Conservation (phyloP, 1,284 basidiomycete species). For the Mycena citricolor region DNA sequence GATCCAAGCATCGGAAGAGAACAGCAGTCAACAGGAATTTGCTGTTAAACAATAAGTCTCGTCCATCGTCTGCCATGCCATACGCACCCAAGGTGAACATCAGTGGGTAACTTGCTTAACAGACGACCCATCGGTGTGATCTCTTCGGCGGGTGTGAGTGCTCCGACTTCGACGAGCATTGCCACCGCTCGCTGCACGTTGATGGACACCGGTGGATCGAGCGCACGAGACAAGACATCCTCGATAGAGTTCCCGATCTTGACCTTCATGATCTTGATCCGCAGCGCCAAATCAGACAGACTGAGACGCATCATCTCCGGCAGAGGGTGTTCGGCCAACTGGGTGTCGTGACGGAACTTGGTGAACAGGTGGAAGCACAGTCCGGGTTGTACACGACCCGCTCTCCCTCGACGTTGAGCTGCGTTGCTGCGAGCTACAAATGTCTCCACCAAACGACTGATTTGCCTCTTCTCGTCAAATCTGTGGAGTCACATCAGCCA, state of each 20-base stretch:
- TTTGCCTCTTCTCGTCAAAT: constrained; percentile 97
- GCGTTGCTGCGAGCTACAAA: constrained; percentile 95
- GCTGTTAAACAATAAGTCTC: constrained; percentile 4
- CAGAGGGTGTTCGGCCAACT: constrained; percentile 89
- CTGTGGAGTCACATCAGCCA: constrained; percentile 38
- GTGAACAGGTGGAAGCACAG: constrained; percentile 98
- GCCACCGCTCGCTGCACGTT: constrained; percentile 94
- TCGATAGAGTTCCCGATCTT: constrained; percentile 88
- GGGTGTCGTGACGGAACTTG: constrained; percentile 79
- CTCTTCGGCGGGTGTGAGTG: constrained; percentile 84
- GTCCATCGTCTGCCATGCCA: neutral
- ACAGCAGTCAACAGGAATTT: constrained; percentile 91
- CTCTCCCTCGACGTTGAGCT: constrained; percentile 86
- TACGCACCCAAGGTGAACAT: constrained; percentile 82
- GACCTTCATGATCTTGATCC: constrained; percentile 96
- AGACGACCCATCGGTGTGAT: constrained; percentile 95
- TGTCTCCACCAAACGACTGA: constrained; percentile 90
- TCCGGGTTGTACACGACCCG: constrained; percentile 89
- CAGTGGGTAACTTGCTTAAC: constrained; percentile 90
- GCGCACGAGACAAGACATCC: constrained; percentile 82
- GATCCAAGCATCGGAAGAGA: constrained; percentile 89
- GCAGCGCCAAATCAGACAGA: constrained; percentile 90
- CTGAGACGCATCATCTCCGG: constrained; percentile 97
- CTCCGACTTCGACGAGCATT: constrained; percentile 90
- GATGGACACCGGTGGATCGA: constrained; percentile 86